A percentile compares a stretch with the other conserved stretches of the same genome.
Conservation (phyloP, 2,329 filamentous ascomycete genomes). For the Geoglossum cookeanum region DNA sequence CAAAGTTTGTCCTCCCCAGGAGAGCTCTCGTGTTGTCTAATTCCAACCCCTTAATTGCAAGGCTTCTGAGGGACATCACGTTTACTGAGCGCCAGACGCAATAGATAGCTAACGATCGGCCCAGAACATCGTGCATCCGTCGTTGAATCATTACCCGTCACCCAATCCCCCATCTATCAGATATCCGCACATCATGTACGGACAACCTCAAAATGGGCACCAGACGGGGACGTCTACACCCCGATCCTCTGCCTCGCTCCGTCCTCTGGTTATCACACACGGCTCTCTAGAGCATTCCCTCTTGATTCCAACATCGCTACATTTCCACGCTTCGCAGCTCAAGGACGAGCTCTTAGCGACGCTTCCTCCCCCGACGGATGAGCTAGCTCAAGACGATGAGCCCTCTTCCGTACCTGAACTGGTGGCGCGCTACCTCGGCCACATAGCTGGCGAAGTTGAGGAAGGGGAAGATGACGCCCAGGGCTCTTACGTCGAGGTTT, state of each 20-base stretch:
- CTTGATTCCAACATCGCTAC: conserved; percentile 81
- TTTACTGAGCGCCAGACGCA: not conserved
- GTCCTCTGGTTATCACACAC: conserved; percentile 77
- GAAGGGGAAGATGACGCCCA: conserved; percentile 79
- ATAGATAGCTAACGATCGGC: not conserved
- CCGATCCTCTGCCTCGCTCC: conserved; percentile 78
- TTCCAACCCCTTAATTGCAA: not conserved
- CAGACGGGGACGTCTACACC: conserved; percentile 96
- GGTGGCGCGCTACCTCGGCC: conserved; percentile 83
- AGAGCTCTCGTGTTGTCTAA: not conserved
- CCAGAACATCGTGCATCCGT: not conserved
- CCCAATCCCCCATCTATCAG: conserved; percentile 1
- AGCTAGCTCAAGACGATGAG: conserved; percentile 95
- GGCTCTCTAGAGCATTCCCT: conserved; percentile 93
- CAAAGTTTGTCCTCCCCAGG: not conserved
- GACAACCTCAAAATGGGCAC: conserved; percentile 52
- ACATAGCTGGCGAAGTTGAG: conserved; percentile 72
- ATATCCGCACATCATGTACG: conserved; percentile 50
- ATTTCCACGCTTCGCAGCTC: conserved; percentile 89
- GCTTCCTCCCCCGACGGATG: conserved; percentile 81
- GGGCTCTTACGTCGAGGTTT: conserved; percentile 77
- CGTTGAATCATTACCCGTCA: not conserved
- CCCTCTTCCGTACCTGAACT: conserved; percentile 90
- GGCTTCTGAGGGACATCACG: not conserved
- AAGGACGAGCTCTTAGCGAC: conserved; percentile 77